Evolutionary conservation across 1,284 basidiomycete genomes (phyloP).

Genomic region (Trichosporon sp.): DNA sequence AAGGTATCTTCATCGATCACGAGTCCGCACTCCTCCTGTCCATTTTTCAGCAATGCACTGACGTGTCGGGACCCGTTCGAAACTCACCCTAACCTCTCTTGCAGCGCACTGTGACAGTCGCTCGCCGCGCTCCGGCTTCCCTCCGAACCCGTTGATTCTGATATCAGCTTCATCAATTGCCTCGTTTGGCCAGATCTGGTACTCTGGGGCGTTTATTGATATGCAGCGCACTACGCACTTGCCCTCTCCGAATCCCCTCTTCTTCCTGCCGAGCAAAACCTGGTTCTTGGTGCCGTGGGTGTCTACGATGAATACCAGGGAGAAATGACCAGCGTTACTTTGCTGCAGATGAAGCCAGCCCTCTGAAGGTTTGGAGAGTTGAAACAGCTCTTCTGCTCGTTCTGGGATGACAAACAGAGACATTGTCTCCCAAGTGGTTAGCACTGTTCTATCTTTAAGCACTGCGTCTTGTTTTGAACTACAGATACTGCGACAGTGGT

Average conservation of each 20-base stretch:
- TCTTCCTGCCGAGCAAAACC: constrained; percentile 66
- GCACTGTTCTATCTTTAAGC: no score
- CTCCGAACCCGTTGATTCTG: constrained; percentile 70
- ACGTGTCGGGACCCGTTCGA: background rate
- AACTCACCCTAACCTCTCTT: constrained; percentile 56
- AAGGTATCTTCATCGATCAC: constrained; percentile 49
- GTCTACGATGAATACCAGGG: constrained; percentile 3
- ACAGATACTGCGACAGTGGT: no score
- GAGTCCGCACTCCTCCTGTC: constrained; percentile 73
- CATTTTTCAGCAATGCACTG: background rate
- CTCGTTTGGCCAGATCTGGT: background rate
- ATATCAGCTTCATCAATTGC: background rate
- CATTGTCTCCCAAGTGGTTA: background rate
- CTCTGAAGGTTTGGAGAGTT: background rate
- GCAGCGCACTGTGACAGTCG: constrained; percentile 58
- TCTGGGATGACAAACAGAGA: background rate
- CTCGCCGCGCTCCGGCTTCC: constrained; percentile 65
- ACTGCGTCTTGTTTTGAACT: background rate
- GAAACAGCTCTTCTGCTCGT: background rate
- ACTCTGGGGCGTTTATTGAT: background rate
- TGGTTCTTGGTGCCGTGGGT: constrained; percentile 16
- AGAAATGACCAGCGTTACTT: background rate
- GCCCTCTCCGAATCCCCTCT: constrained; percentile 62
- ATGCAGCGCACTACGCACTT: constrained; percentile 51
- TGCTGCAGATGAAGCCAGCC: background rate